phyloP scores from a whole-genome alignment of 2,329 filamentous ascomycete species.

The Monilinia vaccinii-corymbosi region DNA sequence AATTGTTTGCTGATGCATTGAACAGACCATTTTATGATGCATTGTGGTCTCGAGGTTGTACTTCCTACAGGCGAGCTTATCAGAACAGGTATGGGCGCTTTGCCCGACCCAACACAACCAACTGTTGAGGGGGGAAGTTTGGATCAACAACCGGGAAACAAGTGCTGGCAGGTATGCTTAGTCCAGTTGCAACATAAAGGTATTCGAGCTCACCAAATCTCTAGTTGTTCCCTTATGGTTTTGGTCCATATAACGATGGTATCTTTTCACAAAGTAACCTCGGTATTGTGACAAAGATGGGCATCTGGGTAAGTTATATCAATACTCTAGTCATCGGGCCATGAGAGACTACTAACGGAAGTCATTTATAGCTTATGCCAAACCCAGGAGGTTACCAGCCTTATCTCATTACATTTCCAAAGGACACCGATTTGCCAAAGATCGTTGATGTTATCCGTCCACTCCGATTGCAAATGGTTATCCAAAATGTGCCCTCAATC shows the following conservation, averaged over 20 bases:
- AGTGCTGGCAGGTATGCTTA: slow-evolving; percentile 28
- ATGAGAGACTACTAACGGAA: neutral
- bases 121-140: slow-evolving; percentile 3
- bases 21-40: slow-evolving; percentile 31
- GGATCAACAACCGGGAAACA: slow-evolving; percentile 30
- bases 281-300: slow-evolving; percentile 47
- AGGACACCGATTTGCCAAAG: slow-evolving; percentile 18
- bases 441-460: slow-evolving; percentile 39
- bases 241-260: slow-evolving; percentile 31
- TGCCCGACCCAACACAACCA: slow-evolving; percentile 18
- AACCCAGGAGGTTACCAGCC: slow-evolving; percentile 41
- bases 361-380: slow-evolving; percentile 36
- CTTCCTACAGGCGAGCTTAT: slow-evolving; percentile 38
- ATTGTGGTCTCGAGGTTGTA: slow-evolving; percentile 37
- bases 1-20: slow-evolving; percentile 17
- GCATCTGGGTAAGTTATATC: slow-evolving; percentile 26
- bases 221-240: slow-evolving; percentile 28
- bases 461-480: slow-evolving; percentile 33
- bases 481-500: slow-evolving; percentile 33
- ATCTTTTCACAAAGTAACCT: slow-evolving; percentile 44
- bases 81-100: slow-evolving; percentile 40
- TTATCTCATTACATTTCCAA: slow-evolving; percentile 36
- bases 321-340: neutral
- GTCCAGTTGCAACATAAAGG: neutral
- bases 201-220: neutral